These are phyloP conservation scores for Coniophora puteana DNA, from an alignment of 1,284 basidiomycete species.

Conservation along the genomic window DNA sequence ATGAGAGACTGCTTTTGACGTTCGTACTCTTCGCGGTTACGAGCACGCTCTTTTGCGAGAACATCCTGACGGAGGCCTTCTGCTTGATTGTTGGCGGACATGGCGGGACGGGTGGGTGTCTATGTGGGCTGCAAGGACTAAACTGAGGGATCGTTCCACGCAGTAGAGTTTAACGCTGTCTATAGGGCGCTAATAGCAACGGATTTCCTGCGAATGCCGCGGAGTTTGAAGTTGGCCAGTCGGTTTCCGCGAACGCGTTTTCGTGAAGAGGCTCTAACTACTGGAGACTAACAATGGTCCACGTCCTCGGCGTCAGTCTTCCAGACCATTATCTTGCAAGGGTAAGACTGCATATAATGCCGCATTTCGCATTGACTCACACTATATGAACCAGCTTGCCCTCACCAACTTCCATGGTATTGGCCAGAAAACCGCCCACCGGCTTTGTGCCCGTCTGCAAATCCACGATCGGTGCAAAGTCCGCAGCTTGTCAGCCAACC, in stretches of 20 bases:
- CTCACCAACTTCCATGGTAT: conserved; percentile 84
- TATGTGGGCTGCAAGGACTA: not conserved
- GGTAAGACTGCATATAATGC: conserved; percentile 3
- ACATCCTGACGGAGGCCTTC: conserved; percentile 79
- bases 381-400: conserved; percentile 77
- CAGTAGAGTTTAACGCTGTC: too few relatives aligned
- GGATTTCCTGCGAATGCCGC: conserved; percentile 13
- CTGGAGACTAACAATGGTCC: conserved; percentile 48
- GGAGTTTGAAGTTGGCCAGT: conserved; percentile 27
- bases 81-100: conserved; percentile 63
- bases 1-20: conserved; percentile 85
- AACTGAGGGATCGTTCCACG: too few relatives aligned
- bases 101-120: conserved; percentile 24
- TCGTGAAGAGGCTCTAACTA: conserved; percentile 1
- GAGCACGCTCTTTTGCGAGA: conserved; percentile 74
- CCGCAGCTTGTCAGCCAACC: conserved; percentile 70
- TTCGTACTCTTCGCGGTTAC: conserved; percentile 85
- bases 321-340: not conserved
- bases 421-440: conserved; percentile 67
- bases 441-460: conserved; percentile 84
- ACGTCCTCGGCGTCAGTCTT: conserved; percentile 56
- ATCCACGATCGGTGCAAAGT: conserved; percentile 82
- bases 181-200: too few relatives aligned
- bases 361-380: conserved; percentile 8
- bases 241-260: not conserved